These are phyloP conservation scores for Tolypocladium paradoxum DNA, from an alignment of 2,329 filamentous ascomycete genomes.

Conservation along the genomic window DNA sequence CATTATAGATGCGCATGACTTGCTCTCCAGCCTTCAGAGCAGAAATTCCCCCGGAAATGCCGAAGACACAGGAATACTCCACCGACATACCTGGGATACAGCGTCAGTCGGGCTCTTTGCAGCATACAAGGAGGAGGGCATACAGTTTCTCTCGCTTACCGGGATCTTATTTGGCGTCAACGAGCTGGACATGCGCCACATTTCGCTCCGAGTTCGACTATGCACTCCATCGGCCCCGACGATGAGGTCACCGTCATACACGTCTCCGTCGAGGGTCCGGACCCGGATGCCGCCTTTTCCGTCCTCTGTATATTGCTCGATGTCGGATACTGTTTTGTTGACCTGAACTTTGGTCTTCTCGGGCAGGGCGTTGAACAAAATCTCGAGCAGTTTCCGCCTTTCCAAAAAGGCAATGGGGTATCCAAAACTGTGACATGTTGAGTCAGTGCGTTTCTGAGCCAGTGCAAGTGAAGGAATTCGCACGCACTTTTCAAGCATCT, in stretches of 20 bases:
- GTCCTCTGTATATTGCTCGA: not conserved
- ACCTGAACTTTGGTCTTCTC: conserved; percentile 12
- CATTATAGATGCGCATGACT: not conserved
- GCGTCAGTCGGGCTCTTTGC: not conserved
- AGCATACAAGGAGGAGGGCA: not conserved
- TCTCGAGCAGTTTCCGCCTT: conserved; percentile 19
- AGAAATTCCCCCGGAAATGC: conserved; percentile 18
- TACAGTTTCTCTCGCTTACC: not conserved
- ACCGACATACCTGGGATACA: conserved; percentile 2
- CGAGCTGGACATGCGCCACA: conserved; percentile 10
- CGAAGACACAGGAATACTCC: conserved; percentile 23
- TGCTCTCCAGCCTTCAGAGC: conserved; percentile 5
- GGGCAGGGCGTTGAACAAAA: conserved; percentile 19
- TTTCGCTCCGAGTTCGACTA: conserved; percentile 20
- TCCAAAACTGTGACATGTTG: not conserved
- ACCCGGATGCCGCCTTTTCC: conserved; percentile 8
- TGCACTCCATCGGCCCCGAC: conserved; percentile 30
- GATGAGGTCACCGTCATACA: conserved; percentile 20
- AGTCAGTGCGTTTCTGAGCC: not conserved
- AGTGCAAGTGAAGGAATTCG: rapidly evolving
- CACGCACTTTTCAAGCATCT: not conserved
- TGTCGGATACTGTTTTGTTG: not conserved
- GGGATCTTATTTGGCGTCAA: not conserved
- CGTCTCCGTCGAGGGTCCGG: not conserved
- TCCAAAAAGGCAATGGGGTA: conserved; percentile 21